Evolutionary conservation across 768 basidiomycete species (phyloP), one percentile per base, ranked within the genome.

Genomic region (Glaciozyma antarctica): DNA sequence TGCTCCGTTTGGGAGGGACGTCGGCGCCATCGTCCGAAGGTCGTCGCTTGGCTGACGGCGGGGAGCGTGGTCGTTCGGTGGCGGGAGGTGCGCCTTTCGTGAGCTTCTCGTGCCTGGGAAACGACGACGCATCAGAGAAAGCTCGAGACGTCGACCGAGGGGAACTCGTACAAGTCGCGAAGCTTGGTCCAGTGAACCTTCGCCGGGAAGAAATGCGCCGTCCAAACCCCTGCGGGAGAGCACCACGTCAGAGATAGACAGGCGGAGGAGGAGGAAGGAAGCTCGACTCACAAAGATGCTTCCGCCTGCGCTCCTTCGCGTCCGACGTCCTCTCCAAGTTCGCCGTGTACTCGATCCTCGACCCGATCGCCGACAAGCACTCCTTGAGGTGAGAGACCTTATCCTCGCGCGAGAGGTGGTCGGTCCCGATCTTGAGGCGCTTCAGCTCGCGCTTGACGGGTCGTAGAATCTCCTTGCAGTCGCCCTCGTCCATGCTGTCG

Each of bases 381-480:
- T 97, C 91, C 76, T 98, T 99, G 71, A 98, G 80, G 53, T 94
- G 90, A 0, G 87, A 85, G 71, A 99, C 89, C 78, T 99, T 99
- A 76, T 97, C 90, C 72, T 97, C 93, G 72, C 93, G 82, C 63
- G 87, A 87, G 82, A 97, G 87, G 69, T 91, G 86, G 68, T 91
- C 92, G 30, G 91, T 93, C 17, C 89, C 90, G 54, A 89, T 78
- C 77, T 97, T 98, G 48, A 99, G 82, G 79, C 90, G 87, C 86
- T 97, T 98, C 69, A 98, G 81, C 75, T 95, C 90, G 77, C 90
- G 89, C 81, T 98, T 98, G 64, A 97, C 95, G 12, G 95, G 95
- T 55, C 95, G 85, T 58, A 98, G 76, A 74, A 92, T 88, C 77
- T 95, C 92, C 78, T 99, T 99, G 21, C 93, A 73, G 28, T 47